phyloP scores from a whole-genome alignment of 345 rosid genomes.

The Gossypium australe region DNA sequence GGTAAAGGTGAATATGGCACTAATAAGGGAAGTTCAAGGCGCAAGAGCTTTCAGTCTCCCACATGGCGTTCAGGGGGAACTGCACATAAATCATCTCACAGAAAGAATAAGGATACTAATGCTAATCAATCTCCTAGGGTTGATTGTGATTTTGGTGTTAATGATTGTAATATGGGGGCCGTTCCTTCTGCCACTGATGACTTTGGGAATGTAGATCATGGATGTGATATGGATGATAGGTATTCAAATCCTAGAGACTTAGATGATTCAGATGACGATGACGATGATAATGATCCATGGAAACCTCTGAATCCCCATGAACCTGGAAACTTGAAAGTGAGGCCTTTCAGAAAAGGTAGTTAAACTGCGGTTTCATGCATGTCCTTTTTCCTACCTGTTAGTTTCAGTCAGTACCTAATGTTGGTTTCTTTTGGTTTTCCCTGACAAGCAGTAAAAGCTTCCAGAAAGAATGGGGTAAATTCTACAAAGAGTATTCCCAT shows the following conservation, averaged over 20 bases:
- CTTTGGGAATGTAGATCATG: conserved; percentile 35
- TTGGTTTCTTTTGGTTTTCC: conserved; percentile 14
- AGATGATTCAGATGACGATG: conserved; percentile 53
- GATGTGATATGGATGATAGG: conserved; percentile 45
- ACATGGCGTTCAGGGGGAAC: conserved; percentile 54
- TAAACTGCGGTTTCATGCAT: conserved; percentile 10
- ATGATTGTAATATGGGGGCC: conserved; percentile 27
- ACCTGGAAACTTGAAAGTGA: conserved; percentile 81
- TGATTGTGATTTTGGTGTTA: conserved; percentile 31
- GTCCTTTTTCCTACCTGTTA: conserved; percentile 3
- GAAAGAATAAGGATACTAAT: conserved; percentile 48
- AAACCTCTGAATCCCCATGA: conserved; percentile 92
- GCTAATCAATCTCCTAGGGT: conserved; percentile 33
- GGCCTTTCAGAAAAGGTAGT: conserved; percentile 76
- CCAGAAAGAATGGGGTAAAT: conserved; percentile 37
- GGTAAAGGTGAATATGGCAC: conserved; percentile 40
- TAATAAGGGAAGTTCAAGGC: conserved; percentile 37
- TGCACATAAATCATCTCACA: conserved; percentile 46
- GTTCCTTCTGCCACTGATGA: conserved; percentile 28
- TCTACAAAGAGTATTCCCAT: conserved; percentile 33
- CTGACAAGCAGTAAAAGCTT: conserved; percentile 55
- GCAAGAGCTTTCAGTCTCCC: conserved; percentile 57
- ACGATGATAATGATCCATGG: conserved; percentile 81
- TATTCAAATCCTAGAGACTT: conserved; percentile 42
- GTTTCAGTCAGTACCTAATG: conserved; percentile 16